phyloP scores from a whole-genome alignment of 1,284 basidiomycete genomes.

The Xerocomus amazonicus region DNA sequence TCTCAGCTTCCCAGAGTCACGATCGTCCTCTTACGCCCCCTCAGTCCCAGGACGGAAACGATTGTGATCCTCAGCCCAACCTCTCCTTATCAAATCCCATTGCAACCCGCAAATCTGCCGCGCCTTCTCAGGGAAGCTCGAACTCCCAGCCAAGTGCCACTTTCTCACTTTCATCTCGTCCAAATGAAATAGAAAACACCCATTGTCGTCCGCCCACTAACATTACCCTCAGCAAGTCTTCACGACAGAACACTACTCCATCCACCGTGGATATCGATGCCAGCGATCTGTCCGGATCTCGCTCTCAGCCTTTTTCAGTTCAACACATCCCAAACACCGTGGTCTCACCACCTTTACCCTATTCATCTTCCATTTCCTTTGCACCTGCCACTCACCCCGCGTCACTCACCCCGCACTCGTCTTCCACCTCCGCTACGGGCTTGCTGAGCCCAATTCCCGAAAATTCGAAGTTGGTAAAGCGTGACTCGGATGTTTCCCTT shows the following conservation, averaged over 20 bases:
- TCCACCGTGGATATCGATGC: neutral
- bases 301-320: conserved; percentile 5
- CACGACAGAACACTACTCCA: conserved; percentile 11
- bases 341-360: conserved; percentile 1
- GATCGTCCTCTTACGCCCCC: conserved; percentile 33
- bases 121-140: conserved; percentile 22
- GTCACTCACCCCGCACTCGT: conserved; percentile 24
- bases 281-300: conserved; percentile 1
- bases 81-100: conserved; percentile 36
- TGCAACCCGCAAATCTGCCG: conserved; percentile 42
- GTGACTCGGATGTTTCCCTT: conserved; percentile 63
- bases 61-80: conserved; percentile 25
- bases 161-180: conserved; percentile 25
- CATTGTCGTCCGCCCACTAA: conserved; percentile 3
- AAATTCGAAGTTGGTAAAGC: conserved; percentile 32
- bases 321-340: conserved; percentile 7
- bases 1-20: conserved; percentile 23
- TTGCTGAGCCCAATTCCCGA: conserved; percentile 29
- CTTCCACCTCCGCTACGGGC: conserved; percentile 21
- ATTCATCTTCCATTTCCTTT: conserved; percentile 1
- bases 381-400: conserved; percentile 9
- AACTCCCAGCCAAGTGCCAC: conserved; percentile 28
- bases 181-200: conserved; percentile 12
- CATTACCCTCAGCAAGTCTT: conserved; percentile 3
- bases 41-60: conserved; percentile 39